These are phyloP conservation scores for Jacaranda copaia DNA, from an alignment of 257 asterid species.

Conservation along the genomic window DNA sequence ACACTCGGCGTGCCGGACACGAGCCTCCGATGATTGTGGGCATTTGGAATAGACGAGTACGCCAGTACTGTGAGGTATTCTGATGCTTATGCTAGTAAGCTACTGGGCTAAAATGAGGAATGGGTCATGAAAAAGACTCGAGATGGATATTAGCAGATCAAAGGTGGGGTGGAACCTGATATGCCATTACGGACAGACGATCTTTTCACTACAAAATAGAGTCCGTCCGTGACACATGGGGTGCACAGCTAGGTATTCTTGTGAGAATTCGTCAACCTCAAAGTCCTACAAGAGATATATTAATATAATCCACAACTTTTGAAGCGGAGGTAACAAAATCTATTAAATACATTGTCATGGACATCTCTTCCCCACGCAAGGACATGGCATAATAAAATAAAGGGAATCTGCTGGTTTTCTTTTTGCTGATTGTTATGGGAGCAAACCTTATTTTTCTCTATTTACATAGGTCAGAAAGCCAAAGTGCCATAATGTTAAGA, in stretches of 20 bases:
- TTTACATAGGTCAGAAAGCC: background rate
- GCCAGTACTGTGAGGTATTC: too few species aligned
- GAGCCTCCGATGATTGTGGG: too few species aligned
- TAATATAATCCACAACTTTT: background rate
- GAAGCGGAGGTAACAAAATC: conserved; percentile 1
- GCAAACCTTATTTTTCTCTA: background rate
- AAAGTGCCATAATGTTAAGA: background rate
- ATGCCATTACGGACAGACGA: too few species aligned
- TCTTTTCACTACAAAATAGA: too few species aligned
- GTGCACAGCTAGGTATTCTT: conserved; percentile 76
- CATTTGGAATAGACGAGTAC: too few species aligned
- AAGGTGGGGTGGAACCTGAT: too few species aligned
- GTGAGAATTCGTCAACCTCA: conserved; percentile 78
- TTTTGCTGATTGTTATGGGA: background rate
- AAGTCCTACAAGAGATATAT: conserved; percentile 65
- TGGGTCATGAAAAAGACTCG: too few species aligned
- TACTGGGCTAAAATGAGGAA: too few species aligned
- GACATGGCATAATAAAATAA: background rate
- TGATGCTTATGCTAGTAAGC: too few species aligned
- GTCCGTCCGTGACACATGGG: too few species aligned
- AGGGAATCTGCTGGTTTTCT: background rate
- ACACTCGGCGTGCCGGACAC: too few species aligned
- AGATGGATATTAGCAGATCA: too few species aligned
- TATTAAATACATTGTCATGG: background rate
- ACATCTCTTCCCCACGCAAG: background rate